Percentiles rank a stretch among this genome's conserved stretches.
Evolutionary conservation across 768 basidiomycete genomes (phyloP).

Genomic region (Suillus weaverae): DNA sequence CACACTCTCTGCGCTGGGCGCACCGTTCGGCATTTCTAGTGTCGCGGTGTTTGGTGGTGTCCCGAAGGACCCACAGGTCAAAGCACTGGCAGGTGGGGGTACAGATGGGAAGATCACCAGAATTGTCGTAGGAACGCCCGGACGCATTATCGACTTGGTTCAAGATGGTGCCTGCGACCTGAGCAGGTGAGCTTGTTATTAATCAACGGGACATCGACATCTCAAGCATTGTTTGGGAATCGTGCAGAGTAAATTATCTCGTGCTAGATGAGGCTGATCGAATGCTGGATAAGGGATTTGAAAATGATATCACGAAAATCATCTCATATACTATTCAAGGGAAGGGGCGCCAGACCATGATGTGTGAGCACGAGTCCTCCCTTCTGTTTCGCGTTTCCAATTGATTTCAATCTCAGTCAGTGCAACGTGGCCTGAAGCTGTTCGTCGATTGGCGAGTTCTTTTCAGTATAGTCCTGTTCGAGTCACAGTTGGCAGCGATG

Average conservation of each 20-base stretch:
- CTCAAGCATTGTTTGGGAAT: conserved; percentile 7
- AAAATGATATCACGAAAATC: conserved; percentile 93
- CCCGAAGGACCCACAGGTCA: conserved; percentile 79
- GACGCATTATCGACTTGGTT: conserved; percentile 89
- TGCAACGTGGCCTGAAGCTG: conserved; percentile 97
- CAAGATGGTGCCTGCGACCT: conserved; percentile 85
- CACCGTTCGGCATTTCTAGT: conserved; percentile 70
- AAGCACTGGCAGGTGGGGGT: conserved; percentile 56
- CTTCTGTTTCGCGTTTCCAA: neutral
- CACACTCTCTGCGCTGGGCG: conserved; percentile 71
- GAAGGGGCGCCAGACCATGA: conserved; percentile 83
- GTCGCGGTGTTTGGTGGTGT: conserved; percentile 97
- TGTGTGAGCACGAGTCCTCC: conserved; percentile 64
- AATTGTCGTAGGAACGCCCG: conserved; percentile 95
- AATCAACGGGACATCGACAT: neutral
- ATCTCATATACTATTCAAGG: conserved; percentile 72
- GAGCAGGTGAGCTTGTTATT: conserved; percentile 51
- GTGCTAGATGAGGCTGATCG: conserved; percentile 98
- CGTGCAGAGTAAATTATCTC: conserved; percentile 75
- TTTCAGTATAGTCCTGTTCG: conserved; percentile 85
- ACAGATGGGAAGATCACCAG: conserved; percentile 55
- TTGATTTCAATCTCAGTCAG: conserved; percentile 58
- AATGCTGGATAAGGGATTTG: conserved; percentile 98
- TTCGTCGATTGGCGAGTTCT: conserved; percentile 82
- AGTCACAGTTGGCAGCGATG: conserved; percentile 94